phyloP scores from a whole-genome alignment of 1,284 basidiomycete species.

The Melampsora larici-populina region DNA sequence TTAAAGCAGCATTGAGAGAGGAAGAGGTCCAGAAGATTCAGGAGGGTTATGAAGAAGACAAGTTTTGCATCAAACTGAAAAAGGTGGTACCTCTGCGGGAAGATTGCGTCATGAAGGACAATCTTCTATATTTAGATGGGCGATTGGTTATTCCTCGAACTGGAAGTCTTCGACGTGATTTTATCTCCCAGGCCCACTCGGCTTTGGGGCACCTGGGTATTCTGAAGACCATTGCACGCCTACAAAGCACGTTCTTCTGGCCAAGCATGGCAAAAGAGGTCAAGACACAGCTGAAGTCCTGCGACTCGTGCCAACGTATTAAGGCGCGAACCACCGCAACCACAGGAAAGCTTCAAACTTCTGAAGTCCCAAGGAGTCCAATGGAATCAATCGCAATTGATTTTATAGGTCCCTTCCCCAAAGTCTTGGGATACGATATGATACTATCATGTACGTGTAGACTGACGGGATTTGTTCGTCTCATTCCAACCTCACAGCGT shows the following conservation, averaged over 20 bases:
- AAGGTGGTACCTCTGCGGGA: neutral
- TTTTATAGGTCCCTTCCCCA: conserved; percentile 4
- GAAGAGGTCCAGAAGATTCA: neutral
- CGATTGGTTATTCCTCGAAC: conserved; percentile 52
- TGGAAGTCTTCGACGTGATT: too few relatives aligned
- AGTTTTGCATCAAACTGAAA: neutral
- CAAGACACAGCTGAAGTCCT: neutral
- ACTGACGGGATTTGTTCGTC: neutral
- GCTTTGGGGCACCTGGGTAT: too few relatives aligned
- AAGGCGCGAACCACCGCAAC: conserved; percentile 34
- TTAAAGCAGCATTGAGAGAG: too few relatives aligned
- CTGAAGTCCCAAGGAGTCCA: conserved; percentile 1
- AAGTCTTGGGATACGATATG: neutral
- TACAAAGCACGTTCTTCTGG: too few relatives aligned
- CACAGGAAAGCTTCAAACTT: conserved; percentile 25
- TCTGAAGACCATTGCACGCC: too few relatives aligned
- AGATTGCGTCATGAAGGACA: conserved; percentile 33
- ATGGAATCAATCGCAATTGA: conserved; percentile 39
- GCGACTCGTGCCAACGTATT: conserved; percentile 43
- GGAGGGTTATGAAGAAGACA: neutral
- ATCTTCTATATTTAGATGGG: conserved; percentile 52
- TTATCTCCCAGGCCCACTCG: too few relatives aligned
- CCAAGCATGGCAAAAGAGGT: conserved; percentile 52
- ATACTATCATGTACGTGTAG: neutral
- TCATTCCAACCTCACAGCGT: neutral